A percentile compares a stretch with the other conserved stretches of the same genome.
Conservation (phyloP, 140 eudicot species). For the Artemisia princeps region DNA sequence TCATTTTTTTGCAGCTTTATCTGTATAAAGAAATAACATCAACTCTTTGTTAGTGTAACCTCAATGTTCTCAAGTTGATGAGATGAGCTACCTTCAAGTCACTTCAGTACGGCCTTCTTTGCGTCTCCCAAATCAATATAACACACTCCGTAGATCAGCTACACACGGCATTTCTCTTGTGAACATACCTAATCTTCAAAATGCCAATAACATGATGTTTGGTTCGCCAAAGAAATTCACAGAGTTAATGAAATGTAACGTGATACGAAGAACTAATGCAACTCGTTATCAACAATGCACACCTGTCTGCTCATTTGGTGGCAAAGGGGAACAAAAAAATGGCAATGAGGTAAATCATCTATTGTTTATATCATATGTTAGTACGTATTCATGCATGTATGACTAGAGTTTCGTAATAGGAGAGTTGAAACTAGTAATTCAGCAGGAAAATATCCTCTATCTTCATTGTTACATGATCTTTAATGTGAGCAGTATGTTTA, state of each 20-base stretch:
- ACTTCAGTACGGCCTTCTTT: constrained; percentile 32
- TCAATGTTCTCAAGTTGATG: constrained; percentile 24
- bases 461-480: no score
- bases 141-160: constrained; percentile 11
- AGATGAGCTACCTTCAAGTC: constrained; percentile 45
- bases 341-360: constrained; percentile 37
- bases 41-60: neutral
- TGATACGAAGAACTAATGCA: constrained; percentile 14
- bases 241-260: constrained; percentile 22
- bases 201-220: constrained; percentile 5
- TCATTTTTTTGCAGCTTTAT: constrained; percentile 20
- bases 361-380: no score
- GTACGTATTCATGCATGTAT: no score
- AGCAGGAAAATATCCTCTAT: no score
- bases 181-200: constrained; percentile 8
- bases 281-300: constrained; percentile 29
- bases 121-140: constrained; percentile 9
- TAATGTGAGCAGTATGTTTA: neutral
- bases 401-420: no score
- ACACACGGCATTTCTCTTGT: constrained; percentile 13
- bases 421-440: no score
- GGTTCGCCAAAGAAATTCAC: constrained; percentile 25
- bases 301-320: constrained; percentile 51
- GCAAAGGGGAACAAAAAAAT: constrained; percentile 43
- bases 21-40: constrained; percentile 5